Evolutionary conservation across 257 asterid genomes (phyloP).

Genomic region (Nicotiana sylvestris): DNA sequence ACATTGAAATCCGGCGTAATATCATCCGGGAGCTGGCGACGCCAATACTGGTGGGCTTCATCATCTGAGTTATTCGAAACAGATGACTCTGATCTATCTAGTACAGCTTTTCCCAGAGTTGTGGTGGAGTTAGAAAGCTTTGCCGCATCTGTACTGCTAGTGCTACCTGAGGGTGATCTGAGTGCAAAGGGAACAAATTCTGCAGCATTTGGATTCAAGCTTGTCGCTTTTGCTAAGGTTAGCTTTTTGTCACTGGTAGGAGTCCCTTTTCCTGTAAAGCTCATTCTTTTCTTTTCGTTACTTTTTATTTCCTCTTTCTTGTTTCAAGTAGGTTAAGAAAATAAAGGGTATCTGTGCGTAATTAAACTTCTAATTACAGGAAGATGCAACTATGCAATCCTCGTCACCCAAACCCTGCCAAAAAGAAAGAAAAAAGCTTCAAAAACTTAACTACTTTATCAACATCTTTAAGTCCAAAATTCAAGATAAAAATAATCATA

Average conservation of each 20-base stretch:
- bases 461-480: background rate
- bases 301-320: background rate
- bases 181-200: slow-evolving; percentile 81
- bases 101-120: slow-evolving; percentile 52
- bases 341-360: slow-evolving; percentile 20
- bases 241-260: slow-evolving; percentile 55
- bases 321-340: slow-evolving; percentile 12
- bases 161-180: slow-evolving; percentile 44
- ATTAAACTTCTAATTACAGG: slow-evolving; percentile 13
- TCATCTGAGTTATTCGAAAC: slow-evolving; percentile 74
- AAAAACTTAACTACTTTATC: background rate
- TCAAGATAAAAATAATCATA: background rate
- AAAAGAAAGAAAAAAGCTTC: background rate
- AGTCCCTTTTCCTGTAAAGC: slow-evolving; percentile 58
- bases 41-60: slow-evolving; percentile 83
- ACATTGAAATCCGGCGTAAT: slow-evolving; percentile 77
- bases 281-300: slow-evolving; percentile 40
- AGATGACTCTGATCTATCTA: slow-evolving; percentile 70
- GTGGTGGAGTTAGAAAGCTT: slow-evolving; percentile 31
- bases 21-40: slow-evolving; percentile 87
- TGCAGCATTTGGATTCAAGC: slow-evolving; percentile 87
- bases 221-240: slow-evolving; percentile 40
- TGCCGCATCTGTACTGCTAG: slow-evolving; percentile 34
- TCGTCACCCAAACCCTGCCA: slow-evolving; percentile 79
- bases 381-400: slow-evolving; percentile 11